Evolutionary conservation across 345 rosid genomes (phyloP), one percentile per base, ranked within the genome.

Genomic region (Mallotus nudiflorus): DNA sequence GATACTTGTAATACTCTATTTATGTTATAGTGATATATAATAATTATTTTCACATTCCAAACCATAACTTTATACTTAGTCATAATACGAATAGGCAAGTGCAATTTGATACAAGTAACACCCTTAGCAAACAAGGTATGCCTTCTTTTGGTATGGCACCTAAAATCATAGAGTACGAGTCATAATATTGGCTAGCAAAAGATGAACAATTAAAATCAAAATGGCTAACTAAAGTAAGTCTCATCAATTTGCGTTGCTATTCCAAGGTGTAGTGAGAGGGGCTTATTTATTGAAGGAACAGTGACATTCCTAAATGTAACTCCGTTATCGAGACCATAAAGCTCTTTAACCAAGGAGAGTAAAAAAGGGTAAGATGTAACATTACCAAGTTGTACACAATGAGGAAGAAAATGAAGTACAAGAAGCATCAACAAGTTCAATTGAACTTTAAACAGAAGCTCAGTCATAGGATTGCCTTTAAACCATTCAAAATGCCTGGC

Each of bases 141-240:
- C 98, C 98, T 77, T 94, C 98, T 7, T 96, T 90, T 52, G 91
- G 91, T 79, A 94, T 82, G 76, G 84, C 96, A 81, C 98, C 98
- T 91, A 73, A 52, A 72, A 69, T 20, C 35, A 56, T 33, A 62
- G 42, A 73, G 29, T 25, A 65, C 57, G 69, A 19, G 45, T 56
- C 48, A 24, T 49, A 74, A 53, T 58, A 54, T 63, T 60, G 45
- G 75, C 40, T 67, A 27, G 27, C 13, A 54, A 5, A n/a, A 65
- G 45, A 64, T 24, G 50, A 68, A 68, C 8, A 75, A 72, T 28
- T 39, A 31, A 53, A 55, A 64, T 59, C 31, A 52, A 53, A 60
- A 24, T 52, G 56, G n/a, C 20, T 48, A 77, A 50, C n/a, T n/a
- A 40, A 40, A 37, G 62, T 73, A 42, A 70, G 74, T 78, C 84